These are phyloP conservation scores for Trichosporon coremiiforme DNA, from an alignment of 1,284 basidiomycete species.

Conservation along the genomic window DNA sequence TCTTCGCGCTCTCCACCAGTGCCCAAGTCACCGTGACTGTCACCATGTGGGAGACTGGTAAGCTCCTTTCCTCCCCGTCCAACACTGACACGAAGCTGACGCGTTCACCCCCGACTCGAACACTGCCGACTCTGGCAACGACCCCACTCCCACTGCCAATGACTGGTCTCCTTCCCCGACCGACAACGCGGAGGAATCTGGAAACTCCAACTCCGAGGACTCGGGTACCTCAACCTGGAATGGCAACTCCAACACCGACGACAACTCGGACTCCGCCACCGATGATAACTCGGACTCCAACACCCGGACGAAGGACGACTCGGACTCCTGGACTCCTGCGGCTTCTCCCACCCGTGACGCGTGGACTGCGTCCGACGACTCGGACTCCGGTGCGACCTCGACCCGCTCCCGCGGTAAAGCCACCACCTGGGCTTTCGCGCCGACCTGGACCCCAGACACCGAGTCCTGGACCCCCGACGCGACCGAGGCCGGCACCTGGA, in stretches of 20 bases:
- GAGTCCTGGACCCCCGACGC: not conserved
- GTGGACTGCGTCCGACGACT: not conserved
- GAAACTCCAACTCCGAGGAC: not conserved
- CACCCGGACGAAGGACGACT: not conserved
- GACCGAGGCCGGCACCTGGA: not conserved
- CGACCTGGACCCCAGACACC: not conserved
- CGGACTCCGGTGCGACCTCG: not conserved
- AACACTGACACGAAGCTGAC: constrained; percentile 7
- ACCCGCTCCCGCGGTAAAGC: not conserved
- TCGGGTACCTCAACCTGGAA: not conserved
- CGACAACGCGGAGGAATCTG: not conserved
- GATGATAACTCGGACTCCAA: not conserved
- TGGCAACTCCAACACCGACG: not conserved
- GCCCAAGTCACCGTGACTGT: constrained; percentile 3
- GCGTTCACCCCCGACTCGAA: not conserved
- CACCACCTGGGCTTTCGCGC: not conserved
- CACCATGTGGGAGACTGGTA: not conserved
- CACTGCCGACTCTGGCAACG: constrained; percentile 4
- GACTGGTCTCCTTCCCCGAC: not conserved
- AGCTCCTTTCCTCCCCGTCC: not conserved
- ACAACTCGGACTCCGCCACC: not conserved
- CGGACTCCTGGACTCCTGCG: not conserved
- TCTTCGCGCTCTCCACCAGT: not conserved
- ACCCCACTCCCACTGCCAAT: not conserved
- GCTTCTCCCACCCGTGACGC: not conserved